Evolutionary conservation across 192 early-diverging fungal species (phyloP).

Genomic region (Backusella tarrabulga): DNA sequence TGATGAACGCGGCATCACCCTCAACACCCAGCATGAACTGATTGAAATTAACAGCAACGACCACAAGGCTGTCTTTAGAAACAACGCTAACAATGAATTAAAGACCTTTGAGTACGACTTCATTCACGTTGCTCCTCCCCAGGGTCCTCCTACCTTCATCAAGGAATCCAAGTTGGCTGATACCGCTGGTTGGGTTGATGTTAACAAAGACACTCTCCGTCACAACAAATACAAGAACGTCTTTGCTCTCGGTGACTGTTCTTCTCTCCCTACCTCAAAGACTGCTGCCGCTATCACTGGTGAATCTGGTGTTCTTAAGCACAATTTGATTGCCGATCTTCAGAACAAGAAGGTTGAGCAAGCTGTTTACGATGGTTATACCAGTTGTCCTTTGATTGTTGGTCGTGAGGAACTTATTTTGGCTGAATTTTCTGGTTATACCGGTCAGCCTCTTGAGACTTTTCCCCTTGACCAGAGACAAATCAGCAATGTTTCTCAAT

Average conservation of each 20-base stretch:
- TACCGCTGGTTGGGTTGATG: constrained; percentile 80
- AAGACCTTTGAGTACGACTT: constrained; percentile 73
- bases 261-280: constrained; percentile 86
- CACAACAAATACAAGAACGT: constrained; percentile 78
- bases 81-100: constrained; percentile 54
- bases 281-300: constrained; percentile 87
- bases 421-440: constrained; percentile 85
- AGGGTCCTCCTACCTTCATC: constrained; percentile 79
- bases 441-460: constrained; percentile 71
- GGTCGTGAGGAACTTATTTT: constrained; percentile 79
- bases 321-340: constrained; percentile 69
- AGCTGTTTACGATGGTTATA: constrained; percentile 79
- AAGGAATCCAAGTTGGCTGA: constrained; percentile 66
- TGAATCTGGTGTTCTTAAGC: constrained; percentile 71
- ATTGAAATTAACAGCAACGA: constrained; percentile 61
- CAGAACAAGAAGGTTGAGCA: constrained; percentile 46
- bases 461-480: constrained; percentile 82
- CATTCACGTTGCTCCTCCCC: constrained; percentile 83
- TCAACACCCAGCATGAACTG: constrained; percentile 73
- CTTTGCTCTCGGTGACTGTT: constrained; percentile 82
- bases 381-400: constrained; percentile 80
- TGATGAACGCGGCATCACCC: constrained; percentile 62
- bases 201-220: constrained; percentile 76
- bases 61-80: constrained; percentile 74
- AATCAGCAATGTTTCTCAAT: constrained; percentile 65